Evolutionary conservation across 305 asterid species (phyloP).

Genomic region (Solanum hybrid): DNA sequence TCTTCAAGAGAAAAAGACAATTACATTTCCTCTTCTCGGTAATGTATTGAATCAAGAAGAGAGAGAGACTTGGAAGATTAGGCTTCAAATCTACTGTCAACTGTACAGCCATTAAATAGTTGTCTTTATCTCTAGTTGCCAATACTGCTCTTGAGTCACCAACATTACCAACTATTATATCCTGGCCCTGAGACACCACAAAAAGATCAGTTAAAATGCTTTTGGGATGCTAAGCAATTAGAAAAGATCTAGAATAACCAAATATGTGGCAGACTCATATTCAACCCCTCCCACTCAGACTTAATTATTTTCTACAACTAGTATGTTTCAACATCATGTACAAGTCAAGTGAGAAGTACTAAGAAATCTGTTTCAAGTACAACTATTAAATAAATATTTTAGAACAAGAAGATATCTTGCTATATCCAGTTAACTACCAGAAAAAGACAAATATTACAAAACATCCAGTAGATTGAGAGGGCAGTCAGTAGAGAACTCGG

Average conservation of each 20-base stretch:
- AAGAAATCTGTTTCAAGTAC: background rate
- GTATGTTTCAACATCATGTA: background rate
- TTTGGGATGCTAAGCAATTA: background rate
- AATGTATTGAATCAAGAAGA: background rate
- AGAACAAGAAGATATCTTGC: background rate
- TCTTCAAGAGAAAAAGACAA: background rate
- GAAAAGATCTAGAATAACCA: background rate
- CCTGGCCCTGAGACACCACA: conserved; percentile 47
- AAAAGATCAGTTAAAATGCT: background rate
- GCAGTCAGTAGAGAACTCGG: background rate
- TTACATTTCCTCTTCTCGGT: background rate
- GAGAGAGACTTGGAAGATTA: conserved; percentile 73
- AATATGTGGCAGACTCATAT: background rate
- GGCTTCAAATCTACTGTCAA: conserved; percentile 94
- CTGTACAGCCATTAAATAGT: conserved; percentile 64
- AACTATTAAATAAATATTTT: background rate
- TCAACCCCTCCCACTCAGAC: background rate
- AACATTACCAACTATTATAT: conserved; percentile 82
- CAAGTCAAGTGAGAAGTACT: background rate
- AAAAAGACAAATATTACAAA: background rate
- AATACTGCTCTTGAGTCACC: conserved; percentile 96
- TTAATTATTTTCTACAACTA: background rate
- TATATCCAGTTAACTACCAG: background rate
- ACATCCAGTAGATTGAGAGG: background rate
- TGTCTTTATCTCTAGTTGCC: conserved; percentile 66